phyloP scores from a whole-genome alignment of 139 green algal species.

The Chlorokybus atmophyticus region DNA sequence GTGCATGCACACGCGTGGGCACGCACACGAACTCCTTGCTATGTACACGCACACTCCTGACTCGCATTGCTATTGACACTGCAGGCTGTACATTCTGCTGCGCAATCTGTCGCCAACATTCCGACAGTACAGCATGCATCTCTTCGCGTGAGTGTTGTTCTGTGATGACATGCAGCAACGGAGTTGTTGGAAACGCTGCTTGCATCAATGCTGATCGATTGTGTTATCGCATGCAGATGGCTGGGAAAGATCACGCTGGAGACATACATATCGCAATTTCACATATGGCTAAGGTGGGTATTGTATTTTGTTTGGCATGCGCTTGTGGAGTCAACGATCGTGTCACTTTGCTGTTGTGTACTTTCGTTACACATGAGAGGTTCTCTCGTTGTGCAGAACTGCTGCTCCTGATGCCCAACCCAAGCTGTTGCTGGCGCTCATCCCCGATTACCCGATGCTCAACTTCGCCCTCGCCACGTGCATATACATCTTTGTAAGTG shows the following conservation, averaged over 20 bases:
- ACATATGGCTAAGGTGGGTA: conserved; percentile 69
- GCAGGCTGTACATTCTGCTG: conserved; percentile 62
- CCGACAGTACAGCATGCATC: conserved; percentile 43
- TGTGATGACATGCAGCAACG: not conserved
- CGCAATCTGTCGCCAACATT: conserved; percentile 66
- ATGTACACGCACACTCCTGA: too few species aligned
- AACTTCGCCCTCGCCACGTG: conserved; percentile 72
- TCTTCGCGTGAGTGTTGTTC: conserved; percentile 45
- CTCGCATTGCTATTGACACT: too few species aligned
- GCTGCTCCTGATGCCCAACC: conserved; percentile 66
- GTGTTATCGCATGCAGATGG: conserved; percentile 40
- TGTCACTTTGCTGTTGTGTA: not conserved
- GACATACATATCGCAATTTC: conserved; percentile 87
- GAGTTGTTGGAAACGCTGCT: not conserved
- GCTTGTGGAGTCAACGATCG: not conserved
- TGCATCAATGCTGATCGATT: not conserved
- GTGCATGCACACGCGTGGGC: too few species aligned
- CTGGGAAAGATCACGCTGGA: conserved; percentile 94
- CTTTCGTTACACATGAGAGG: conserved; percentile 4
- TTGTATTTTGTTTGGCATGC: not conserved
- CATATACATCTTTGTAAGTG: conserved; percentile 37
- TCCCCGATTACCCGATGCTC: conserved; percentile 72
- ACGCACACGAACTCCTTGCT: too few species aligned
- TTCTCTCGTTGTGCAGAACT: conserved; percentile 14
- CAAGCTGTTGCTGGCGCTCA: conserved; percentile 45